Conservation (phyloP, 2,329 filamentous ascomycete genomes). For the Diplodia sapinea region DNA sequence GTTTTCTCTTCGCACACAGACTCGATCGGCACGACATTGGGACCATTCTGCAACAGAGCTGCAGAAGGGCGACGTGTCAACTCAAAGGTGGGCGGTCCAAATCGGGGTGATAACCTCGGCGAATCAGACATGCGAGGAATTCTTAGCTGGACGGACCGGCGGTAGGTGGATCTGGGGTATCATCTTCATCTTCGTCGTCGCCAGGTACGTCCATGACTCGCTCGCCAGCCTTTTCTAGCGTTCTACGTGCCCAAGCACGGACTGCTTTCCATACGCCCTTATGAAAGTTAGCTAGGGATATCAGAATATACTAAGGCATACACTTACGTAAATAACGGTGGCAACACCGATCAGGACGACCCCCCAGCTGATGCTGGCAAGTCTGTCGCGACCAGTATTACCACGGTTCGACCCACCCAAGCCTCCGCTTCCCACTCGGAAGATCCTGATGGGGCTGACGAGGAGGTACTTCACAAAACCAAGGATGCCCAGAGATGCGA, state of each 20-base stretch:
- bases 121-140: too few relatives aligned
- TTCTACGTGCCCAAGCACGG: slow-evolving; percentile 71
- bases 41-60: slow-evolving; percentile 8
- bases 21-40: slow-evolving; percentile 31
- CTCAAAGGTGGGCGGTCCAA: slow-evolving; percentile 29
- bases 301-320: background rate
- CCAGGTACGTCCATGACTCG: slow-evolving; percentile 81
- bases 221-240: slow-evolving; percentile 79
- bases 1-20: slow-evolving; percentile 30
- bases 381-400: slow-evolving; percentile 73
- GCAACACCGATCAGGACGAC: slow-evolving; percentile 79
- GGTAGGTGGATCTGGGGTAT: background rate
- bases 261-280: slow-evolving; percentile 76
- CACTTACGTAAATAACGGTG: slow-evolving; percentile 76
- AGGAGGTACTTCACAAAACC: slow-evolving; percentile 83
- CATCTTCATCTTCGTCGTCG: slow-evolving; percentile 62
- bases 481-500: slow-evolving; percentile 86
- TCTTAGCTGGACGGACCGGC: background rate
- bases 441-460: slow-evolving; percentile 68
- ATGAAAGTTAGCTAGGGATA: background rate
- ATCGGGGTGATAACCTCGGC: background rate
- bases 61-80: slow-evolving; percentile 26
- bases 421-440: slow-evolving; percentile 66
- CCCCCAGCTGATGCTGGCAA: slow-evolving; percentile 78
- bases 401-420: slow-evolving; percentile 59